A percentile compares a stretch with the other conserved stretches of the same genome.
Conservation (phyloP, 306 rosid genomes). For the Malus sylvestris region DNA sequence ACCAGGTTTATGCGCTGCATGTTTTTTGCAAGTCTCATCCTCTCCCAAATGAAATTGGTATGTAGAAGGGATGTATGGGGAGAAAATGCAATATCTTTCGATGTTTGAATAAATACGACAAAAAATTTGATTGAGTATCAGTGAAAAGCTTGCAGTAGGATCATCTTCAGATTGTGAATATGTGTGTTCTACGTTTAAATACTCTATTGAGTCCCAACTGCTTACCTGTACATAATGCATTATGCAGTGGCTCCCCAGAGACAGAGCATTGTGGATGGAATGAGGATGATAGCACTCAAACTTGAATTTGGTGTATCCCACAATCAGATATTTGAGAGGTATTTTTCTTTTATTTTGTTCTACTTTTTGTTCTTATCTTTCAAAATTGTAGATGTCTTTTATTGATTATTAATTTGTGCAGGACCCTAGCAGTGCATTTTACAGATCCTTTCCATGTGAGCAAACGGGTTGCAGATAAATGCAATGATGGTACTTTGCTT, state of each 20-base stretch:
- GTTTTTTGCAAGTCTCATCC: neutral
- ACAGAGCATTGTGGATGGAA: conserved; percentile 87
- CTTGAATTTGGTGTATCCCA: conserved; percentile 87
- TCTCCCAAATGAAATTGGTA: neutral
- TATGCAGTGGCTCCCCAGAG: conserved; percentile 65
- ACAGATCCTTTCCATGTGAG: conserved; percentile 91
- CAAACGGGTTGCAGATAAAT: conserved; percentile 77
- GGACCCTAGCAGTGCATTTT: conserved; percentile 95
- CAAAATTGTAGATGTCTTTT: neutral
- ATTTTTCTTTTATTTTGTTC: neutral
- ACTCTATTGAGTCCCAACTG: conserved; percentile 2
- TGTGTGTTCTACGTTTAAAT: conserved; percentile 10
- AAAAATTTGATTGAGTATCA: conserved; percentile 27
- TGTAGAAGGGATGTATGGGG: neutral
- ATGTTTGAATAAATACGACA: conserved; percentile 25
- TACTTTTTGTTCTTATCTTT: neutral
- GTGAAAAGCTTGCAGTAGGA: conserved; percentile 71
- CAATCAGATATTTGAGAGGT: conserved; percentile 91
- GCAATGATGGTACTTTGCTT: conserved; percentile 86
- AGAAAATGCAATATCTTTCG: neutral
- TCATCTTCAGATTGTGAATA: conserved; percentile 78
- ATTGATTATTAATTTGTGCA: conserved; percentile 21
- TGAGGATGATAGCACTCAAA: conserved; percentile 92
- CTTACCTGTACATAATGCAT: conserved; percentile 18
- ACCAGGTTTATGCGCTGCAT: too few relatives aligned